A percentile compares a stretch with the other conserved stretches of the same genome.
Evolutionary conservation across 495 filamentous ascomycete genomes (phyloP).

Genomic region (Symbiotaphrina buchneri): DNA sequence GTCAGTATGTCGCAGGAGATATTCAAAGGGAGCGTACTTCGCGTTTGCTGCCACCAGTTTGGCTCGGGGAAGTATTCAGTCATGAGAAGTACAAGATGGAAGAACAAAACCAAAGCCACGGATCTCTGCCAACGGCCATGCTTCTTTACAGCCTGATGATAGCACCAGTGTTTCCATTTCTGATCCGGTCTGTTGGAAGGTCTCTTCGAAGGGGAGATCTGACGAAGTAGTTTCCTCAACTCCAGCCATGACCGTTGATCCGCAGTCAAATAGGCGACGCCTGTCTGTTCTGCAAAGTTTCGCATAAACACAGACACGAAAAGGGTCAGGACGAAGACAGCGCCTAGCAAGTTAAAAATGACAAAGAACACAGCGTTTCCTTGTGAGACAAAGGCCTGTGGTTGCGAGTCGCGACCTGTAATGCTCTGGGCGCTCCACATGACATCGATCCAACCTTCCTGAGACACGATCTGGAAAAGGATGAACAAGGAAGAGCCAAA

Average conservation of each 20-base stretch:
- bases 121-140: constrained; percentile 77
- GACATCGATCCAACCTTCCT: constrained; percentile 92
- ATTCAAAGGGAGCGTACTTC: constrained; percentile 18
- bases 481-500: constrained; percentile 85
- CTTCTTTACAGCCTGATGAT: constrained; percentile 83
- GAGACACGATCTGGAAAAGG: constrained; percentile 96
- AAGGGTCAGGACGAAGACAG: constrained; percentile 92
- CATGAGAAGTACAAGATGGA: constrained; percentile 67
- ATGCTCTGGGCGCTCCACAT: constrained; percentile 68
- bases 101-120: constrained; percentile 53
- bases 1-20: constrained; percentile 1
- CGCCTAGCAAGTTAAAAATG: constrained; percentile 85
- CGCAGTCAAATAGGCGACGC: constrained; percentile 86
- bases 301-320: constrained; percentile 99
- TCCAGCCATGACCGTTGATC: constrained; percentile 97
- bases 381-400: constrained; percentile 38
- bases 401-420: constrained; percentile 52
- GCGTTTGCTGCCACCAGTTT: constrained; percentile 33
- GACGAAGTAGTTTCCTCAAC: constrained; percentile 73
- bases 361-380: constrained; percentile 89
- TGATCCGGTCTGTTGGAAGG: constrained; percentile 49
- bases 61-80: constrained; percentile 68
- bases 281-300: constrained; percentile 96
- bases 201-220: constrained; percentile 81
- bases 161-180: constrained; percentile 79